These are phyloP conservation scores for Fusarium liriodendri DNA, from an alignment of 2,329 filamentous ascomycete species.

Conservation along the genomic window DNA sequence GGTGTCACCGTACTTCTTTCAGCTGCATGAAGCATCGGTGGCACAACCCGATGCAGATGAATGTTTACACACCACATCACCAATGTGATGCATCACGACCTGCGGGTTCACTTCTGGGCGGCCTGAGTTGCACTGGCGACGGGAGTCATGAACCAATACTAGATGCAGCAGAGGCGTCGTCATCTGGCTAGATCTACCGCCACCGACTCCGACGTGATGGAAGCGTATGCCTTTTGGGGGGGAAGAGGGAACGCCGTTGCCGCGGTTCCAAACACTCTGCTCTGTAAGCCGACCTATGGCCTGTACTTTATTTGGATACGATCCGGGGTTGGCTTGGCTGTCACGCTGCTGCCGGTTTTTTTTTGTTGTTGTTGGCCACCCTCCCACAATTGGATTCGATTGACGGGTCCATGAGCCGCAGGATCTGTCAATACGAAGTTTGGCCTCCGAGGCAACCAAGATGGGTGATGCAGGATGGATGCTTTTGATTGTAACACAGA, in stretches of 20 bases:
- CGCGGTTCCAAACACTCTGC: not conserved
- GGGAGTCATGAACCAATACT: not conserved
- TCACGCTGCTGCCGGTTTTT: not conserved
- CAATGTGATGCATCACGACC: not conserved
- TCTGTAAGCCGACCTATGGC: not conserved
- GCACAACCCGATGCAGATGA: not conserved
- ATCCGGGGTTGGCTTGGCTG: not conserved
- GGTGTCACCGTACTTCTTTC: not conserved
- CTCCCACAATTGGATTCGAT: not conserved
- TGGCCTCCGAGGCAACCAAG: not conserved
- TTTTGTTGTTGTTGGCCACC: conserved; percentile 1
- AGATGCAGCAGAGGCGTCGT: conserved; percentile 10
- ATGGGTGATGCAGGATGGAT: not conserved
- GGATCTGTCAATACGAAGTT: not conserved
- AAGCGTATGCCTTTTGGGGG: not conserved
- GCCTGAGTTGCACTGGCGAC: not conserved
- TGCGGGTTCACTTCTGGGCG: not conserved
- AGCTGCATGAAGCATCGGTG: not conserved
- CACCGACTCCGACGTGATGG: not conserved
- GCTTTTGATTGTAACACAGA: not conserved
- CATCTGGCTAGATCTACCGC: conserved; percentile 3
- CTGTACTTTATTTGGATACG: conserved; percentile 32
- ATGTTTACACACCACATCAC: not conserved
- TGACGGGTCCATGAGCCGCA: not conserved
- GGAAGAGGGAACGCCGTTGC: conserved; percentile 3